A percentile compares a stretch with the other conserved stretches of the same genome.
Evolutionary conservation across 2,329 filamentous ascomycete genomes (phyloP).

Genomic region (Didymella arachidicola): DNA sequence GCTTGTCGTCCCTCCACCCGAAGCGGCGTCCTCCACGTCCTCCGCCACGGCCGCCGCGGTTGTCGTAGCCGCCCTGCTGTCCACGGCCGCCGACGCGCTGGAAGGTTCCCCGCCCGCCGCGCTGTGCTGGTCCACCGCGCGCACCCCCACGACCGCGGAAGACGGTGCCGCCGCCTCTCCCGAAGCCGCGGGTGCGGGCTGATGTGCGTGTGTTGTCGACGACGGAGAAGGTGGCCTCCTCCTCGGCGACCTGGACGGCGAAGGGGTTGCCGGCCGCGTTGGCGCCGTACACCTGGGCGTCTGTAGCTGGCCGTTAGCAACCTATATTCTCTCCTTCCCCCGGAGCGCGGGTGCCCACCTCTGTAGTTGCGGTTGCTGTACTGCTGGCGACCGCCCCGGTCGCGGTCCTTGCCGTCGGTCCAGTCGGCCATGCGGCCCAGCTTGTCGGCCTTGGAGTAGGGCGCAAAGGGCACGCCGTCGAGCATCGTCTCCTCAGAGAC

Average conservation of each 20-base stretch:
- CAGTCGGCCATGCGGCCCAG: slow-evolving; percentile 99
- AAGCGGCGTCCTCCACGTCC: slow-evolving; percentile 84
- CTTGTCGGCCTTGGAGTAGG: slow-evolving; percentile 98
- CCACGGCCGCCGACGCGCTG: slow-evolving; percentile 74
- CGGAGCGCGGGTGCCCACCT: slow-evolving; percentile 62
- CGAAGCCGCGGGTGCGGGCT: slow-evolving; percentile 80
- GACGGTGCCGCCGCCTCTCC: slow-evolving; percentile 85
- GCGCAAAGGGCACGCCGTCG: slow-evolving; percentile 94
- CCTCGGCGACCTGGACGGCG: slow-evolving; percentile 88
- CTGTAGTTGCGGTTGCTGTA: slow-evolving; percentile 88
- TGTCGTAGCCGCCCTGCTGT: slow-evolving; percentile 74
- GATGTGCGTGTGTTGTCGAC: slow-evolving; percentile 94
- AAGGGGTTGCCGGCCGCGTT: slow-evolving; percentile 80
- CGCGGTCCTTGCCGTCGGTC: slow-evolving; percentile 87
- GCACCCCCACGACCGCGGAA: slow-evolving; percentile 80
- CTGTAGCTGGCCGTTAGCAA: slow-evolving; percentile 56
- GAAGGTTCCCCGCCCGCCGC: slow-evolving; percentile 74
- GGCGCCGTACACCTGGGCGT: slow-evolving; percentile 96
- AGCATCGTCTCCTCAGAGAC: slow-evolving; percentile 86
- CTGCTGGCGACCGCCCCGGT: slow-evolving; percentile 82
- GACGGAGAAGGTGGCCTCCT: slow-evolving; percentile 96
- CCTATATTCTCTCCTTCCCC: not conserved
- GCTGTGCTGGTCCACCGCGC: slow-evolving; percentile 77
- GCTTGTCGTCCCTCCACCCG: slow-evolving; percentile 99
- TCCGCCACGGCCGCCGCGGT: slow-evolving; percentile 70